A percentile compares a stretch with the other conserved stretches of the same genome.
These are phyloP conservation scores for Soucietia sequanensis DNA, from an alignment of 805 yeast genomes.

Conservation along the genomic window DNA sequence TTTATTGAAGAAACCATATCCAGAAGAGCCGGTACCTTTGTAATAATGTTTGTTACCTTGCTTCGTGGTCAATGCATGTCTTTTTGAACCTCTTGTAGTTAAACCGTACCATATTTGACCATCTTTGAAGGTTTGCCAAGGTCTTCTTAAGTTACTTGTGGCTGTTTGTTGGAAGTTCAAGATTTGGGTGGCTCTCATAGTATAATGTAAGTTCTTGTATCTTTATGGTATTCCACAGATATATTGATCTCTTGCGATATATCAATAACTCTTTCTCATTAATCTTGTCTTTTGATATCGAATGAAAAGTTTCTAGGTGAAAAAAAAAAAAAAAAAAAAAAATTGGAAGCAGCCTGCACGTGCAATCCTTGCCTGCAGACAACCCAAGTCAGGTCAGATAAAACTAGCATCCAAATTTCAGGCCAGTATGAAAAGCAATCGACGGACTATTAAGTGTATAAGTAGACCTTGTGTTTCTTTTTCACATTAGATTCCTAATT, in stretches of 20 bases:
- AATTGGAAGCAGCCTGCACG: not conserved
- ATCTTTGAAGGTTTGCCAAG: constrained; percentile 85
- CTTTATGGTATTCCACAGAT: too few relatives aligned
- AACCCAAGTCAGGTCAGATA: too few relatives aligned
- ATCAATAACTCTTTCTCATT: too few relatives aligned
- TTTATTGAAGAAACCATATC: constrained; percentile 78
- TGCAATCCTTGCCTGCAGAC: not conserved
- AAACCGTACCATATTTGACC: constrained; percentile 83
- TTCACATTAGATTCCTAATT: too few relatives aligned
- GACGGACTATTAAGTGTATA: not conserved
- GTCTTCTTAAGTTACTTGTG: constrained; percentile 59
- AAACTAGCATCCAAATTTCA: not conserved
- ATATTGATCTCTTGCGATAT: too few relatives aligned
- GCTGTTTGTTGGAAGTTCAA: constrained; percentile 48
- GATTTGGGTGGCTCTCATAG: constrained; percentile 51
- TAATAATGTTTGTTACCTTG: constrained; percentile 92
- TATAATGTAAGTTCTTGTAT: too few relatives aligned
- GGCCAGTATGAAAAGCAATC: not conserved
- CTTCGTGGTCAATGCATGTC: constrained; percentile 83
- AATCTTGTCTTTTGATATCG: too few relatives aligned
- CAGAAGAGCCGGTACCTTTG: constrained; percentile 95
- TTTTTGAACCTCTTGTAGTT: constrained; percentile 75
- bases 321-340: too few relatives aligned
- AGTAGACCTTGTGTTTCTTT: too few relatives aligned
- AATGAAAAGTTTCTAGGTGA: too few relatives aligned